Conservation (phyloP, 805 yeast genomes). For the Saccharomycopsis schoenii region DNA sequence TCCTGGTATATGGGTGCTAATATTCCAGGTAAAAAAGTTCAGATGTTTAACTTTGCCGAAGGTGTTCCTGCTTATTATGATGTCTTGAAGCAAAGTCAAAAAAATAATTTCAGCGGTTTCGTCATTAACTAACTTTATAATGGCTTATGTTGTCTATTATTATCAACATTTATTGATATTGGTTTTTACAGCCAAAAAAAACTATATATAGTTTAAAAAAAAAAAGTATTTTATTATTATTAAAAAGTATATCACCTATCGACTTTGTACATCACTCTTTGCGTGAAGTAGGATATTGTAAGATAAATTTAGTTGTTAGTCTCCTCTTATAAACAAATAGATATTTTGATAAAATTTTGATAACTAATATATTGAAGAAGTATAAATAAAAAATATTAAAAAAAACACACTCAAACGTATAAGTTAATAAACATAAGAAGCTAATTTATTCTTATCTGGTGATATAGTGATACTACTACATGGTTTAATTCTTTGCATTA, state of each 20-base stretch:
- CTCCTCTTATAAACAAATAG: no score
- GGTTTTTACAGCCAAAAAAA: neutral
- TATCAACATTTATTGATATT: neutral
- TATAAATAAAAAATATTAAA: no score
- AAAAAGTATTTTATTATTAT: neutral
- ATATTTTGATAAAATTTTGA: no score
- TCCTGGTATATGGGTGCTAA: slow-evolving; percentile 27
- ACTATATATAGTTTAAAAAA: neutral
- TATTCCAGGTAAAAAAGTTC: slow-evolving; percentile 24
- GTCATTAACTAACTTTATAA: neutral
- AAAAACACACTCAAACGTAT: no score
- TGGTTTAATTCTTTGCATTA: neutral
- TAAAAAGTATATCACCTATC: no score
- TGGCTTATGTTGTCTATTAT: neutral
- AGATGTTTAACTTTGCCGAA: slow-evolving; percentile 20
- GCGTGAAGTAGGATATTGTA: no score
- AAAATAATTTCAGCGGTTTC: slow-evolving; percentile 7
- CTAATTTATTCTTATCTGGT: neutral
- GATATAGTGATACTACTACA: neutral
- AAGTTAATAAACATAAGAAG: neutral
- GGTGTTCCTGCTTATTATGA: slow-evolving; percentile 21
- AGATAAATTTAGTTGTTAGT: no score
- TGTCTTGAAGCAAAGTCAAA: slow-evolving; percentile 9
- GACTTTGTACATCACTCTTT: no score
- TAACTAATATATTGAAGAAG: no score